Evolutionary conservation across 83 land plant genomes (phyloP).

Genomic region (Picea abies): DNA sequence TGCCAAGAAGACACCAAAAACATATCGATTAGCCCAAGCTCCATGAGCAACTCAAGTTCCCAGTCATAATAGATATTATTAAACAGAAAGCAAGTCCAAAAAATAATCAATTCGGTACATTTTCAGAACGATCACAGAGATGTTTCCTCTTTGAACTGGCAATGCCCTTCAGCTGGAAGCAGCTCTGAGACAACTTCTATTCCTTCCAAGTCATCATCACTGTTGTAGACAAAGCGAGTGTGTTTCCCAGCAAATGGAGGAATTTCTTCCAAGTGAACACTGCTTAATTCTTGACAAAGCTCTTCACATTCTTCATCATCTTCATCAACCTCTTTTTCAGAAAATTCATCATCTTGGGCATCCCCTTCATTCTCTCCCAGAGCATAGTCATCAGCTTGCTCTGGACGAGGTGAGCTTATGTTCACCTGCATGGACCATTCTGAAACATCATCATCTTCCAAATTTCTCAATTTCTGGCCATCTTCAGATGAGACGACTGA

Average conservation of each 20-base stretch:
- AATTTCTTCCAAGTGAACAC: constrained; percentile 14
- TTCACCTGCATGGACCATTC: constrained; percentile 74
- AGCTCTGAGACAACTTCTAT: constrained; percentile 20
- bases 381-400: constrained; percentile 19
- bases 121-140: constrained; percentile 24
- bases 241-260: constrained; percentile 51
- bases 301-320: constrained; percentile 46
- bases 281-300: constrained; percentile 59
- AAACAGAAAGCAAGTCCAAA: no score
- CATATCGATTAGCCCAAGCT: not conserved
- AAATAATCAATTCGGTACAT: not conserved
- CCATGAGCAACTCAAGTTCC: no score
- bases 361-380: constrained; percentile 21
- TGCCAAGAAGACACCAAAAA: constrained; percentile 5
- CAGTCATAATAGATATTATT: no score
- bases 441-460: constrained; percentile 53
- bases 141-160: constrained; percentile 66
- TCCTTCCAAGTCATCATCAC: constrained; percentile 69
- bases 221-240: constrained; percentile 72
- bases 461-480: constrained; percentile 17
- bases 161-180: constrained; percentile 41
- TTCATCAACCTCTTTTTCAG: constrained; percentile 21
- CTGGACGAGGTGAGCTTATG: constrained; percentile 37
- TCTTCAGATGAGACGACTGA: constrained; percentile 36
- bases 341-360: constrained; percentile 30